Percentiles rank a stretch among this genome's conserved stretches.
These are phyloP conservation scores for Leccinum uliginosum DNA, from an alignment of 768 basidiomycete genomes.

Conservation along the genomic window DNA sequence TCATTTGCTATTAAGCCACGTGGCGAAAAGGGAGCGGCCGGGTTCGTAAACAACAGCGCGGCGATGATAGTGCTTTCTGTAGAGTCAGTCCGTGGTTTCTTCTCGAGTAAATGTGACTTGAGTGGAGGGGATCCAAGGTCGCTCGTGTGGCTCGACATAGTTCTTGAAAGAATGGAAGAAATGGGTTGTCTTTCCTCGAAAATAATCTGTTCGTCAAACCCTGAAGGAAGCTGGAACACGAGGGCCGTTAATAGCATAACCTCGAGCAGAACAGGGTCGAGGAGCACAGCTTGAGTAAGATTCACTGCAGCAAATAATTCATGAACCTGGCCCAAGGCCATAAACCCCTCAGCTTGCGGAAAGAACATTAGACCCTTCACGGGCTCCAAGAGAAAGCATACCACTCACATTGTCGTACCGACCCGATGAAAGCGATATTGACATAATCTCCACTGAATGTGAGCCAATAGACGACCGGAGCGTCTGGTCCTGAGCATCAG, in stretches of 20 bases:
- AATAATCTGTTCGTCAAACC: conserved; percentile 22
- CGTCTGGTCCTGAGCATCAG: conserved; percentile 33
- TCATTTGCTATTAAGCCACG: conserved; percentile 36
- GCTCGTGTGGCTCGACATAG: background rate
- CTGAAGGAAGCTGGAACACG: conserved; percentile 30
- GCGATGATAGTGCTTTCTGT: conserved; percentile 39
- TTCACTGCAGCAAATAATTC: conserved; percentile 45
- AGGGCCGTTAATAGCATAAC: conserved; percentile 43
- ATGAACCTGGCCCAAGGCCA: conserved; percentile 55
- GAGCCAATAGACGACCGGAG: conserved; percentile 37
- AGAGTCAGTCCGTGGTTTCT: conserved; percentile 39
- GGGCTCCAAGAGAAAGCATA: background rate
- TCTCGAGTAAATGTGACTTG: conserved; percentile 37
- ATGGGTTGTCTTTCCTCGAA: conserved; percentile 6
- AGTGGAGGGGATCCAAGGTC: conserved; percentile 7
- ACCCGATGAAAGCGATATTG: conserved; percentile 9
- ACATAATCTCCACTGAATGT: conserved; percentile 37
- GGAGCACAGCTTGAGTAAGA: conserved; percentile 29
- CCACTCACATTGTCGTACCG: conserved; percentile 11
- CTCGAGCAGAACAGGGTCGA: conserved; percentile 38
- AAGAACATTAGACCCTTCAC: background rate
- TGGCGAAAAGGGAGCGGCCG: conserved; percentile 24
- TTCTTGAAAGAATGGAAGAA: conserved; percentile 2
- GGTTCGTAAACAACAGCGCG: conserved; percentile 41
- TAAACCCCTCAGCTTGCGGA: conserved; percentile 10